Conservation (phyloP, 495 filamentous ascomycete species). For the Aspergillus diversus region DNA sequence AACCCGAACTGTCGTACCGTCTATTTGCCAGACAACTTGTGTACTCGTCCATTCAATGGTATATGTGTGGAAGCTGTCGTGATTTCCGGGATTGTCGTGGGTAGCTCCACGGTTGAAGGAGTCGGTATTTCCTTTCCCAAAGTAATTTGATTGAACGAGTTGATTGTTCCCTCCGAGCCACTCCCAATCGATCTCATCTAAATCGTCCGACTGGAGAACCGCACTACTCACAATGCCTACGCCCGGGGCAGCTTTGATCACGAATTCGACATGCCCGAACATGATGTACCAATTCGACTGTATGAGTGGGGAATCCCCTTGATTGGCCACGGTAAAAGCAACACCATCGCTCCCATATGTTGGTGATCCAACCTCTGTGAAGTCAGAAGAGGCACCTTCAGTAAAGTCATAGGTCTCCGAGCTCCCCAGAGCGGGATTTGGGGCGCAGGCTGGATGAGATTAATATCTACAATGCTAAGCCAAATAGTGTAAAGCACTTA, state of each 20-base stretch:
- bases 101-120: slow-evolving; percentile 65
- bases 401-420: slow-evolving; percentile 81
- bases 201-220: slow-evolving; percentile 79
- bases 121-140: slow-evolving; percentile 77
- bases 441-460: slow-evolving; percentile 60
- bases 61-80: slow-evolving; percentile 75
- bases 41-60: slow-evolving; percentile 80
- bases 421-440: slow-evolving; percentile 81
- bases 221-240: slow-evolving; percentile 73
- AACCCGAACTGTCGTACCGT: slow-evolving; percentile 67
- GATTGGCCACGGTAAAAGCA: slow-evolving; percentile 78
- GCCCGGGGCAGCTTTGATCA: slow-evolving; percentile 63
- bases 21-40: slow-evolving; percentile 72
- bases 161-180: slow-evolving; percentile 70
- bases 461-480: slow-evolving; percentile 22
- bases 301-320: slow-evolving; percentile 83
- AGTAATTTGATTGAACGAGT: slow-evolving; percentile 79
- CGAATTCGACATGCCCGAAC: slow-evolving; percentile 65
- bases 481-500: slow-evolving; percentile 41
- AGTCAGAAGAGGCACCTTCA: slow-evolving; percentile 66
- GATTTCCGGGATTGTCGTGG: slow-evolving; percentile 54
- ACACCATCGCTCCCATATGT: slow-evolving; percentile 78
- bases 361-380: slow-evolving; percentile 65
- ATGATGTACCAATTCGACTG: slow-evolving; percentile 76
- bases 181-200: slow-evolving; percentile 93